A percentile compares a stretch with the other conserved stretches of the same genome.
phyloP scores from a whole-genome alignment of 371 early-diverging fungal genomes.

The Basidiobolus meristosporus region DNA sequence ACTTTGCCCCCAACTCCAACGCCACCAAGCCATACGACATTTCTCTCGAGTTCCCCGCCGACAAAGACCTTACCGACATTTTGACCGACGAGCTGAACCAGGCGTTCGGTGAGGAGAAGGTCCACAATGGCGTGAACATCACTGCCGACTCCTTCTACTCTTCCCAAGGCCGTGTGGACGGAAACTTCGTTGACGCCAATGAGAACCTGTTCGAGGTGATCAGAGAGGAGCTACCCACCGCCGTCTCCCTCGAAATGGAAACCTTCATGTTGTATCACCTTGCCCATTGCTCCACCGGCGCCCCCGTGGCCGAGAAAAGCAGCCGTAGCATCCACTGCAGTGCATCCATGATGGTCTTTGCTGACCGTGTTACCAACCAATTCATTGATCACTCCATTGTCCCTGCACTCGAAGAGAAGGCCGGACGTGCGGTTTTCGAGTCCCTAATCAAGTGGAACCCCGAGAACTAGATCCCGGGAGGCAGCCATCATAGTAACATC shows the following conservation, averaged over 20 bases:
- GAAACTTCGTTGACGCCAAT: conserved; percentile 68
- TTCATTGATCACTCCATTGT: no score
- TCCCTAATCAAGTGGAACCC: no score
- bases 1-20: no score
- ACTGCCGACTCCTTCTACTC: conserved; percentile 88
- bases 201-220: conserved; percentile 26
- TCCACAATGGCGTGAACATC: conserved; percentile 54
- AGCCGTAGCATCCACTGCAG: no score
- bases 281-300: conserved; percentile 23
- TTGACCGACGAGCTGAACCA: conserved; percentile 7
- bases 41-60: conserved; percentile 35
- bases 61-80: conserved; percentile 24
- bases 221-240: conserved; percentile 22
- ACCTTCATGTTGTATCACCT: conserved; percentile 73
- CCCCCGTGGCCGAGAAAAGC: no score
- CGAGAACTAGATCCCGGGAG: no score
- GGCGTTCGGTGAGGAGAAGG: conserved; percentile 13
- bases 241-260: no score
- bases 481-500: no score
- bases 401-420: no score
- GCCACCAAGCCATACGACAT: conserved; percentile 12
- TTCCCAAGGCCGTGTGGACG: conserved; percentile 65
- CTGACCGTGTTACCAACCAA: no score
- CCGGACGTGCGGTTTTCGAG: no score
- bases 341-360: no score